Base-by-base conservation (phyloP, 2,329 filamentous ascomycete species). In the Cryphonectria nitschkei region DNA sequence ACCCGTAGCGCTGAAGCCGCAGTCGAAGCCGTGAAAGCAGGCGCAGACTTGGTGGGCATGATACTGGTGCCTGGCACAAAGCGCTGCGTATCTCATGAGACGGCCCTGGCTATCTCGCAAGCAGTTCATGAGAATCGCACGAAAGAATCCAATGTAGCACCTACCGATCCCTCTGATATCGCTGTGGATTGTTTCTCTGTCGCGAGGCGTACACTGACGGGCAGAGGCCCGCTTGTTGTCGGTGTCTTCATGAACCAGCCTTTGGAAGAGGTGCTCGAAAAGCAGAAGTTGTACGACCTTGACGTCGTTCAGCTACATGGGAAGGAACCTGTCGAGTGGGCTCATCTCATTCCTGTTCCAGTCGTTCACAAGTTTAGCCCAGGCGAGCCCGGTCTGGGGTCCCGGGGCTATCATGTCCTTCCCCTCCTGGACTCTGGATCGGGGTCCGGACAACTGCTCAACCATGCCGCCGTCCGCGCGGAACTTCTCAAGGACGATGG, bases 161-260 rank as follows among this genome's bases (percentile, higher is more conserved):
- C 63, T 29, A 34, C 39, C 7, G 39, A 2, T n/a, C 75, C 77
- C 65, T 81, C 81, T 70, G 74, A 77, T 13, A 75, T 77, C 5
- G 85, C 86, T 3, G 86, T 84, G 11, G 93, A 95, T 78, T 97
- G 90, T 81, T 98, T 97, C 68, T 41, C 61, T 26, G 70, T 71
- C 2, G 75, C 75, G 2, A 74, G 64, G 14, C 63, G 68, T 11
- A 73, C 79, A 70, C 80, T 90, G 5, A 80, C 86, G 78, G 78
- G 84, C 79, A 78, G 88, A 19, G 82, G 92, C 13, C 91, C 95
- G 0, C 86, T 96, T 2, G 86, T 99, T 0, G 96, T 97, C 6
- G 96, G 96, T 70, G 95, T 99, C 2, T 99, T 99, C 83, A 92
- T 93, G 76, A 93, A 98, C 79, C 95, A 98, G 78, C 89, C 95